phyloP scores from a whole-genome alignment of 768 basidiomycete species.

The Piloderma croceum region DNA sequence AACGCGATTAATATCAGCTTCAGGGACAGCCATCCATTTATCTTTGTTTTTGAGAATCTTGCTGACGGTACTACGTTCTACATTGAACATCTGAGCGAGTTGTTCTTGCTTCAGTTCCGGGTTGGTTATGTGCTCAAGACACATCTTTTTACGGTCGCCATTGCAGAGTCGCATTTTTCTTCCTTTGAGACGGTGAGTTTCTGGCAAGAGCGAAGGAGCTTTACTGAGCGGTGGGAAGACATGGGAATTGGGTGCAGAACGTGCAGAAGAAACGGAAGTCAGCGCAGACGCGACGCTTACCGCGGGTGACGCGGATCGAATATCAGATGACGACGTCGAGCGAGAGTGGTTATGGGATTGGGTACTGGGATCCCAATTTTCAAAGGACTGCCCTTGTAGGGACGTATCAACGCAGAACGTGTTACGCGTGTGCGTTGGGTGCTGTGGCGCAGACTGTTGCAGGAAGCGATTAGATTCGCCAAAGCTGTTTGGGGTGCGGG shows the following conservation, averaged over 20 bases:
- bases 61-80: constrained; percentile 90
- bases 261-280: constrained; percentile 45
- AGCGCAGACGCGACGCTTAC: constrained; percentile 49
- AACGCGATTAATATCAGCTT: constrained; percentile 50
- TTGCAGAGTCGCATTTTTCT: constrained; percentile 74
- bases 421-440: too few relatives aligned
- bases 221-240: constrained; percentile 16
- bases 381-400: too few relatives aligned
- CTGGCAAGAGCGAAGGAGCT: constrained; percentile 13
- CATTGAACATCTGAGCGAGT: constrained; percentile 67
- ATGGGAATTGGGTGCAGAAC: constrained; percentile 23
- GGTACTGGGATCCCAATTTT: constrained; percentile 29
- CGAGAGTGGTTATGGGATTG: constrained; percentile 43
- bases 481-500: constrained; percentile 34
- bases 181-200: constrained; percentile 38
- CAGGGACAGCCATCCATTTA: constrained; percentile 71
- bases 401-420: too few relatives aligned
- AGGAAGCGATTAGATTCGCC: constrained; percentile 28
- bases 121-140: constrained; percentile 55
- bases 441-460: constrained; percentile 28
- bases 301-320: constrained; percentile 57
- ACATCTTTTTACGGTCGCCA: constrained; percentile 71
- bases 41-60: constrained; percentile 84
- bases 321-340: constrained; percentile 40
- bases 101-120: constrained; percentile 78